Evolutionary conservation across 2,329 filamentous ascomycete species (phyloP).

Genomic region (Tolypocladium tundrense): DNA sequence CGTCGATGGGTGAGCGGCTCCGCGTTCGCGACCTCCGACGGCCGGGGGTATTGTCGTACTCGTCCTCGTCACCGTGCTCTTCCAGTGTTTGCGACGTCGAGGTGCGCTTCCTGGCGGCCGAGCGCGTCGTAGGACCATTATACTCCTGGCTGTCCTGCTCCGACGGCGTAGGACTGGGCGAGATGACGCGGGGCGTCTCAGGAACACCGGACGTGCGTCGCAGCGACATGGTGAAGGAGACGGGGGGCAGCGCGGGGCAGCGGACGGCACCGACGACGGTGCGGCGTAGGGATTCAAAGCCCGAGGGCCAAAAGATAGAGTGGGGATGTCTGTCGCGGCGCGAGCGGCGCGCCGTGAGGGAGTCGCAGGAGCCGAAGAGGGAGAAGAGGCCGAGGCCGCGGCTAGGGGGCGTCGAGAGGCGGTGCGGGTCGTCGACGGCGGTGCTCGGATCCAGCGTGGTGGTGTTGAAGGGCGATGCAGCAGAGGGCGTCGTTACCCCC

Average conservation of each 20-base stretch:
- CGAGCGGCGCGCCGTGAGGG: constrained; percentile 21
- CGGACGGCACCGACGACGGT: constrained; percentile 46
- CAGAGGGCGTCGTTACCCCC: constrained; percentile 42
- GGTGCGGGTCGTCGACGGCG: constrained; percentile 20
- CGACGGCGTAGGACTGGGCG: constrained; percentile 62
- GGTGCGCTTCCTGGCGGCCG: constrained; percentile 49
- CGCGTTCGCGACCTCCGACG: constrained; percentile 56
- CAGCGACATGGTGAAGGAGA: constrained; percentile 43
- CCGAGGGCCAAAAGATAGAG: constrained; percentile 36
- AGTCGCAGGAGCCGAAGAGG: constrained; percentile 11
- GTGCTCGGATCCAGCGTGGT: constrained; percentile 47
- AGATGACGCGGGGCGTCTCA: constrained; percentile 77
- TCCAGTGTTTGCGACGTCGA: constrained; percentile 49
- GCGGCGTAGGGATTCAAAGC: constrained; percentile 35
- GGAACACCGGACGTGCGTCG: constrained; percentile 50
- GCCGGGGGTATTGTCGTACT: constrained; percentile 33
- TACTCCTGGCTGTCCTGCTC: constrained; percentile 32
- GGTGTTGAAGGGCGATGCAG: constrained; percentile 31
- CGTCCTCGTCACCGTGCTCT: constrained; percentile 45
- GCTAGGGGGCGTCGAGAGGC: constrained; percentile 5
- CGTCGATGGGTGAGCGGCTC: constrained; percentile 57
- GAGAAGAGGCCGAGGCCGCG: constrained; percentile 8
- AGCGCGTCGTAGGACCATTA: constrained; percentile 67
- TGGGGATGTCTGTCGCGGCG: constrained; percentile 43
- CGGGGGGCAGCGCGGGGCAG: constrained; percentile 49